Percentiles rank a stretch among this genome's conserved stretches.
Evolutionary conservation across 345 rosid species (phyloP).

Genomic region (Cardamine chenopodiifolia): DNA sequence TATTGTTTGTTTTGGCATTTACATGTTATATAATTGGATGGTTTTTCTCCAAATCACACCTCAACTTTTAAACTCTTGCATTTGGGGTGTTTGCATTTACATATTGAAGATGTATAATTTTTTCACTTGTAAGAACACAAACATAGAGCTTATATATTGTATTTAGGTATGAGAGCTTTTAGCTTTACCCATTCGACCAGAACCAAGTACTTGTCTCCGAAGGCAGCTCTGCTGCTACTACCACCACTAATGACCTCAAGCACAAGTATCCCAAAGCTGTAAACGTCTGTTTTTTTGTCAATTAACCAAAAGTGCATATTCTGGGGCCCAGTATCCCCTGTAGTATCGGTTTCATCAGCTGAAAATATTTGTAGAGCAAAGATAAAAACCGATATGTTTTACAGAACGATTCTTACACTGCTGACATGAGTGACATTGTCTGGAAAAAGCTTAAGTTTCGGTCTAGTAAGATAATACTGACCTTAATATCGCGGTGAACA

Average conservation of each 20-base stretch:
- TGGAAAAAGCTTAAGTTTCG: conserved; percentile 81
- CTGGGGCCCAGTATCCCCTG: conserved; percentile 98
- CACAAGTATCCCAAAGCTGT: conserved; percentile 83
- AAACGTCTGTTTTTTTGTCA: conserved; percentile 92
- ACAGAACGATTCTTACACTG: conserved; percentile 61
- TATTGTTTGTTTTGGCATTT: background rate
- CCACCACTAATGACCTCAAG: conserved; percentile 85
- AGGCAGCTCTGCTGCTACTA: conserved; percentile 79
- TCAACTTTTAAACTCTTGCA: background rate
- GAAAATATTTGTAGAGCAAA: background rate
- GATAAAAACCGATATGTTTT: background rate
- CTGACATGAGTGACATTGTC: conserved; percentile 91
- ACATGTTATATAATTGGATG: background rate
- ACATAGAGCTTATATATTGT: background rate
- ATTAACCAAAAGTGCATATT: conserved; percentile 85
- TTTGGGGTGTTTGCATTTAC: background rate
- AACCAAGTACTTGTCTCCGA: conserved; percentile 67
- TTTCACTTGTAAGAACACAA: background rate
- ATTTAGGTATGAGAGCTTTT: conserved; percentile 2
- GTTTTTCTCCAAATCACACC: background rate
- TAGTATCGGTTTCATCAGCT: conserved; percentile 33
- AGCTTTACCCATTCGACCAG: conserved; percentile 87
- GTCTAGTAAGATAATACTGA: conserved; percentile 92
- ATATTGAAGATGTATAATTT: background rate
- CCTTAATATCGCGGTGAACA: conserved; percentile 96